Evolutionary conservation across 2,329 filamentous ascomycete genomes (phyloP).

Genomic region (Hypoxylon rubiginosum): DNA sequence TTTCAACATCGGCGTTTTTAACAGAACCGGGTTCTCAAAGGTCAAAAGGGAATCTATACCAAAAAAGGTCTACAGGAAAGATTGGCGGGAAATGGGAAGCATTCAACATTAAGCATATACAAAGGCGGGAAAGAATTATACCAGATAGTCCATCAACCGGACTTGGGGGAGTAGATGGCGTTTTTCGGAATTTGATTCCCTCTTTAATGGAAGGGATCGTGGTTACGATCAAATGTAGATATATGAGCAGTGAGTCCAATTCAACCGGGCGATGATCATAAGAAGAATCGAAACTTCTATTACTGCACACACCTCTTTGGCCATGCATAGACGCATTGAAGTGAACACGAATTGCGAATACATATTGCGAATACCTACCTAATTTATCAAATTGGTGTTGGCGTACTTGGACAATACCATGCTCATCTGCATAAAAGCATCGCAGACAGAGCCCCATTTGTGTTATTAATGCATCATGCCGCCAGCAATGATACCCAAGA

Average conservation of each 20-base stretch:
- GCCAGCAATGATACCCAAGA: neutral
- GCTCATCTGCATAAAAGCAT: neutral
- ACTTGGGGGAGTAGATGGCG: slow-evolving; percentile 50
- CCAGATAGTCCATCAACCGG: slow-evolving; percentile 55
- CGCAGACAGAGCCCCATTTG: neutral
- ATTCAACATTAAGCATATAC: slow-evolving; percentile 55
- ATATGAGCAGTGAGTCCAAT: slow-evolving; percentile 47
- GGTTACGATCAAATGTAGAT: slow-evolving; percentile 47
- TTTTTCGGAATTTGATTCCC: slow-evolving; percentile 51
- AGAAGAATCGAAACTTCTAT: slow-evolving; percentile 40
- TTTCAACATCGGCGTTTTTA: slow-evolving; percentile 71
- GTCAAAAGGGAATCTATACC: slow-evolving; percentile 48
- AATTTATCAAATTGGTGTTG: neutral
- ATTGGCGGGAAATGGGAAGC: slow-evolving; percentile 49
- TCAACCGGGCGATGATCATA: slow-evolving; percentile 49
- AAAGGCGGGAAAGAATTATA: slow-evolving; percentile 53
- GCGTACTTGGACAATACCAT: neutral
- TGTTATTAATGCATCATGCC: slow-evolving; percentile 16
- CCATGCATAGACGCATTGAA: slow-evolving; percentile 15
- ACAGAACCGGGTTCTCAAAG: slow-evolving; percentile 48
- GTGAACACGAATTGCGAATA: no score
- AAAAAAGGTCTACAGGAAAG: slow-evolving; percentile 53
- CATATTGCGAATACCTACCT: neutral
- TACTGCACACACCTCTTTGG: slow-evolving; percentile 15
- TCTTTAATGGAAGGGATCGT: slow-evolving; percentile 44